Percentiles rank a stretch among this genome's conserved stretches.
phyloP scores from a whole-genome alignment of 2,329 filamentous ascomycete genomes.

The Sclerotinia trifoliorum region DNA sequence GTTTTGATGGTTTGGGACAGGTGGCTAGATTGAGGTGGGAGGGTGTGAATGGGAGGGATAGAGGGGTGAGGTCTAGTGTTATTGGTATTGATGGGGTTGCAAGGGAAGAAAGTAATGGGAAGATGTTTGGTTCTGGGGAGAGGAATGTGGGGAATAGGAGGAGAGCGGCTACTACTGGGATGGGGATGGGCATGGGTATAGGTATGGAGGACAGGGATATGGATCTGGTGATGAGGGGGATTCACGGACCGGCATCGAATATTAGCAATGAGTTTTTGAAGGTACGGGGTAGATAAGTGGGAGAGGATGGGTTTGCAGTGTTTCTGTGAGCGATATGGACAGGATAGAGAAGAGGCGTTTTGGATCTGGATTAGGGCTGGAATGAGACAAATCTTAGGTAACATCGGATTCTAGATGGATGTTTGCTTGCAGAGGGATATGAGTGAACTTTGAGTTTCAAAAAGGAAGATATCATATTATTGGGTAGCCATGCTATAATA shows the following conservation, averaged over 20 bases:
- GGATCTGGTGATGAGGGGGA: conserved; percentile 13
- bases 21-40: background rate
- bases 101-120: background rate
- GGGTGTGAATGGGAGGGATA: background rate
- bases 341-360: background rate
- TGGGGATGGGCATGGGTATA: background rate
- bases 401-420: background rate
- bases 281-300: background rate
- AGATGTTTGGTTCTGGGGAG: background rate
- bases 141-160: background rate
- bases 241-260: background rate
- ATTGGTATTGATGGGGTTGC: background rate
- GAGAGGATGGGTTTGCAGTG: background rate
- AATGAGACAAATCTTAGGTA: too few species aligned
- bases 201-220: background rate
- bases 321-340: background rate
- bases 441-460: too few species aligned
- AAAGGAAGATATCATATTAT: background rate
- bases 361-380: background rate
- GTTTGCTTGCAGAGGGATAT: background rate
- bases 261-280: background rate
- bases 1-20: background rate
- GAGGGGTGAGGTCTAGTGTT: background rate
- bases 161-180: conserved; percentile 10
- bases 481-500: too few species aligned